Percentiles rank a stretch among this genome's conserved stretches.
These are phyloP conservation scores for Apiotrichum porosum DNA, from an alignment of 1,284 basidiomycete genomes.

Conservation along the genomic window DNA sequence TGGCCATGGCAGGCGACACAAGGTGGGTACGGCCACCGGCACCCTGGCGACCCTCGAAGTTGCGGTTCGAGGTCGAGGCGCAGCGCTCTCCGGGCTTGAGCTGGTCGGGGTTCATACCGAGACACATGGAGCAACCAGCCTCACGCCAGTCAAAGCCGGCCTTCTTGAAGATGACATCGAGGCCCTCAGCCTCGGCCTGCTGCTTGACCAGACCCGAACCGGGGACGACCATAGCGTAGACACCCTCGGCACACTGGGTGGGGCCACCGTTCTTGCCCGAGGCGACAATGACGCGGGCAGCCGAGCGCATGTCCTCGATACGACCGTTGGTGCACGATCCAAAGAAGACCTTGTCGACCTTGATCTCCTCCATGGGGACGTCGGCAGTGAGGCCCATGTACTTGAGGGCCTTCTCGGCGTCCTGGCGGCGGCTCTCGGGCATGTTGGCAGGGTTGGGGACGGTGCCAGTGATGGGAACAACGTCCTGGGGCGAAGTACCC, in stretches of 20 bases:
- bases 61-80: constrained; percentile 93
- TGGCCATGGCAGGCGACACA: constrained; percentile 92
- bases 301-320: constrained; percentile 89
- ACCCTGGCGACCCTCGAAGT: constrained; percentile 91
- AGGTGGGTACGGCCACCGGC: constrained; percentile 89
- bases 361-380: constrained; percentile 77
- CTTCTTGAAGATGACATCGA: constrained; percentile 84
- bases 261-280: constrained; percentile 45
- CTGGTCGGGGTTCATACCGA: constrained; percentile 97
- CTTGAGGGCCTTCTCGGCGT: constrained; percentile 72
- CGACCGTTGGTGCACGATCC: constrained; percentile 96
- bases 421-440: constrained; percentile 64
- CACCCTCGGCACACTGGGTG: constrained; percentile 65
- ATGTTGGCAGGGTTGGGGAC: constrained; percentile 77
- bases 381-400: constrained; percentile 89
- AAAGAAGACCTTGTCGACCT: constrained; percentile 90
- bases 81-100: constrained; percentile 84
- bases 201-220: constrained; percentile 92
- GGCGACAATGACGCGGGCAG: constrained; percentile 69
- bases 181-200: constrained; percentile 88
- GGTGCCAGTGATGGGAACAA: constrained; percentile 75
- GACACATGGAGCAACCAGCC: constrained; percentile 96
- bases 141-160: constrained; percentile 98
- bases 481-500: constrained; percentile 94
- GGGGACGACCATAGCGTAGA: constrained; percentile 92